A percentile compares a stretch with the other conserved stretches of the same genome.
These are phyloP conservation scores for Petrea volubilis DNA, from an alignment of 257 asterid genomes.

Conservation along the genomic window DNA sequence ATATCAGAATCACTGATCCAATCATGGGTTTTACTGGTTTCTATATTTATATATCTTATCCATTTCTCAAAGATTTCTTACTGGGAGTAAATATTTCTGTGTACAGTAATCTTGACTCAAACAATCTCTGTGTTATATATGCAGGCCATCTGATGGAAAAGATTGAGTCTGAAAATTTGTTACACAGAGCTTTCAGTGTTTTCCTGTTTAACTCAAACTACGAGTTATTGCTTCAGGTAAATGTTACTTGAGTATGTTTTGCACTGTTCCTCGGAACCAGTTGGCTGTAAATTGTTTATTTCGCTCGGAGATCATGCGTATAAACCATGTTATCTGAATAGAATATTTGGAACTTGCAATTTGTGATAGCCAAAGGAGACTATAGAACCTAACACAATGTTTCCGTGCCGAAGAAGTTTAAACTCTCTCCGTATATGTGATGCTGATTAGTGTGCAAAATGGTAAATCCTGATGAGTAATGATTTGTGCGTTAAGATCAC, in stretches of 20 bases:
- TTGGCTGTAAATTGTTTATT: neutral
- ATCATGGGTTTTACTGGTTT: neutral
- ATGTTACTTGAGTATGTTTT: conserved; percentile 10
- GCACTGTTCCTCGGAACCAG: neutral
- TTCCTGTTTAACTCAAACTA: conserved; percentile 85
- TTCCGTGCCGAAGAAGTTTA: too few species aligned
- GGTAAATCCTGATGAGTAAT: too few species aligned
- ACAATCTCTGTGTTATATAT: neutral
- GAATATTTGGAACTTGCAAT: too few species aligned
- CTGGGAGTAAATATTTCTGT: neutral
- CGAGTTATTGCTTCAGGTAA: conserved; percentile 94
- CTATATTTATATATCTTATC: neutral
- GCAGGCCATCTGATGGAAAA: conserved; percentile 96
- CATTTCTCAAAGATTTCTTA: neutral
- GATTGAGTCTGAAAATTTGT: conserved; percentile 71
- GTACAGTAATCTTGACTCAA: neutral
- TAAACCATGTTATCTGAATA: neutral
- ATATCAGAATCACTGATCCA: neutral
- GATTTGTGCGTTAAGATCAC: too few species aligned
- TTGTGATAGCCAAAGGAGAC: too few species aligned
- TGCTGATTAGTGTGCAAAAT: too few species aligned
- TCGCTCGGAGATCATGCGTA: neutral
- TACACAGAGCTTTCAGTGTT: conserved; percentile 97
- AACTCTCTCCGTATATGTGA: too few species aligned
- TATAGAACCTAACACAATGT: too few species aligned